Evolutionary conservation across 352 stramenopile genomes (phyloP), one percentile per base, ranked within the genome.

Genomic region (Phytophthora litchii): DNA sequence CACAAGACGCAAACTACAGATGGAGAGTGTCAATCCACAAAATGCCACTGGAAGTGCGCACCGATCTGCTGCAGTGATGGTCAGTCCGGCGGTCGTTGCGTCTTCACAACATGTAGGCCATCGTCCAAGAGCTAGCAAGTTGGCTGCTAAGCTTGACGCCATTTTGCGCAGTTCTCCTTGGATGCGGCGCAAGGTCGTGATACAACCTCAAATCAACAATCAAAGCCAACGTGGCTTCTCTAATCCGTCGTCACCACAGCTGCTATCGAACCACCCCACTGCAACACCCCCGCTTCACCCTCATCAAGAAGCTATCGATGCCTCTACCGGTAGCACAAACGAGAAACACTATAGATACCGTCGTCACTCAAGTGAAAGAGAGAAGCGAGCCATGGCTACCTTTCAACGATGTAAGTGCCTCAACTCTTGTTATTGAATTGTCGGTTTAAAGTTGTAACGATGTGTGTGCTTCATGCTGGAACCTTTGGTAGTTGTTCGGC

Each of bases 81-180:
- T 13, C 1, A 54, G 20, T 21, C 35, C 48, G 9, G n/a, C 48
- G 10, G 19, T 38, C 12, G 11, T 60, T 9, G 35, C 47, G 12
- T 55, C 62, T 41, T 62, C 62, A 12, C 62, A 66, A 16, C 55
- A 62, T 8, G 14, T 71, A 20, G 56, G 62, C 5, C 62, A 67
- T 27, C 56, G 63, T 7, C n/a, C 63, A 56, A 63, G 60, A 54
- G 41, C 43, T 21, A 71, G 63, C 20, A 64, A 85, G 65, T 56
- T 91, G 14, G 78, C 72, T 1, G 74, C 74, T 4, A 89, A 88
- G 38, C 72, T 91, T 3, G 81, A 91, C 40, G 65, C 73, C 10
- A 70, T 91, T 43, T 53, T 82, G 25, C 80, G 80, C 34, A 77
- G 63, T 4, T 84, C 81, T n/a, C 59, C 64, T 40, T 84, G 71